Percentiles rank a stretch among this genome's conserved stretches.
Evolutionary conservation across 164 flowering plant genomes (phyloP).

Genomic region (Chimonanthus praecox): DNA sequence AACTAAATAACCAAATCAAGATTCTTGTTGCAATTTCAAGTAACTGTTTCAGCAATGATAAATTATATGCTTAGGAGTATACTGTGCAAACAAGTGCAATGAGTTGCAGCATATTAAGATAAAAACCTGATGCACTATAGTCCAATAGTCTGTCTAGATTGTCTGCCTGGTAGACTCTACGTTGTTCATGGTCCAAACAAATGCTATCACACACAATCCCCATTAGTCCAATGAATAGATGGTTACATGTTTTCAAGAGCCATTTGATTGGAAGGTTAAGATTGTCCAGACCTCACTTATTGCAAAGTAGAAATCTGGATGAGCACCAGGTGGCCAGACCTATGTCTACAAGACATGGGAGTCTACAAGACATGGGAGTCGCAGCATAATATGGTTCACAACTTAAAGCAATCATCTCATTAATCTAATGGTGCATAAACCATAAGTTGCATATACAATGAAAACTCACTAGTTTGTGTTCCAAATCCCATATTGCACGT

Average conservation of each 20-base stretch:
- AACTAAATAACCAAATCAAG: not conserved
- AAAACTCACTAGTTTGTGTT: conserved; percentile 49
- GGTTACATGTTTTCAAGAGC: not conserved
- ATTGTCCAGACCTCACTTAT: not conserved
- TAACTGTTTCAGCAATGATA: not conserved
- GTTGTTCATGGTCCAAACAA: not conserved
- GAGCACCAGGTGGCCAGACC: not conserved
- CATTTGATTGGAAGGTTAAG: not conserved
- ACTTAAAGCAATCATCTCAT: not conserved
- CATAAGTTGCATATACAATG: not conserved
- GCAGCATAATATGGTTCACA: not conserved
- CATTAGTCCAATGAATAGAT: not conserved
- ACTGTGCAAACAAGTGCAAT: not conserved
- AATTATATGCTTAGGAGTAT: not conserved
- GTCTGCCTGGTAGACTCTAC: not conserved
- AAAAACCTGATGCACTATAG: not conserved
- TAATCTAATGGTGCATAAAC: not conserved
- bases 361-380: not conserved
- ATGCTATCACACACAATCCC: not conserved
- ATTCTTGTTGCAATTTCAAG: not conserved
- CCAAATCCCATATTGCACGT: conserved; percentile 42
- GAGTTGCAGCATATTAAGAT: not conserved
- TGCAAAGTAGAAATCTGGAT: not conserved
- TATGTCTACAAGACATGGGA: not conserved
- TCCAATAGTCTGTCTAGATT: not conserved